Base-by-base conservation (phyloP, 768 basidiomycete species). In the Pleurotus cornucopiae region DNA sequence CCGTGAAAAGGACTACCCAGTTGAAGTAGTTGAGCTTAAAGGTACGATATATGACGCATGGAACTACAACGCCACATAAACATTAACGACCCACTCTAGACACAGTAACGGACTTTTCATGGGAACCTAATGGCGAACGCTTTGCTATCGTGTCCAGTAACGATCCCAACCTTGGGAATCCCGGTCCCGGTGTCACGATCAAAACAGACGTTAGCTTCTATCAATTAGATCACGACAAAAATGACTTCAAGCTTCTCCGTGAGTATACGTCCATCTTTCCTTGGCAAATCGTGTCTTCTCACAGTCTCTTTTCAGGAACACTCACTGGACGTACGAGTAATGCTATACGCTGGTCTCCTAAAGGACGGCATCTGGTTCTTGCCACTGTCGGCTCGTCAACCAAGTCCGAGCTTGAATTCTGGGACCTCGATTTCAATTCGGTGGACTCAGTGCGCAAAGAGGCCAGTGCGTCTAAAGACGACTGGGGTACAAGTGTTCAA, bases 351-450 rank as follows among this genome's bases (percentile, higher is more conserved):
- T 99, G 97, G 97, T 94, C 94, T 12, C 95, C 97, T 39, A 86
- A 91, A 53, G 97, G 97, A 54, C 88, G 96, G 44, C 94, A 98
- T 73, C 90, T 96, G 57, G 90, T 97, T 53, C 83, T 98, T 58
- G 95, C 95, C 20, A 98, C 95, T 41, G 90, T 98, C 56, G 97
- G 96, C 23, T 95, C 92, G 6, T 89, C 92, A 9, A 86, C 82
- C 64, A 98, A 98, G 75, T 98, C 93, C 6, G 97, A 98, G 71
- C 80, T 99, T 25, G 96, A 98, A 69, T 99, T 98, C 74, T 99
- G 92, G 94, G 97, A 99, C 71, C 79, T 98, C 44, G 97, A 99
- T 74, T 95, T 97, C 69, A 87, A 82, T 61, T 73, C 71, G 23
- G 77, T 82, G 25, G 80, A 84, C 55, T 66, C 65, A 7, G 71